A percentile compares a stretch with the other conserved stretches of the same genome.
Conservation (phyloP, 176 grass and related monocot species). For the Alopecurus myosuroides region DNA sequence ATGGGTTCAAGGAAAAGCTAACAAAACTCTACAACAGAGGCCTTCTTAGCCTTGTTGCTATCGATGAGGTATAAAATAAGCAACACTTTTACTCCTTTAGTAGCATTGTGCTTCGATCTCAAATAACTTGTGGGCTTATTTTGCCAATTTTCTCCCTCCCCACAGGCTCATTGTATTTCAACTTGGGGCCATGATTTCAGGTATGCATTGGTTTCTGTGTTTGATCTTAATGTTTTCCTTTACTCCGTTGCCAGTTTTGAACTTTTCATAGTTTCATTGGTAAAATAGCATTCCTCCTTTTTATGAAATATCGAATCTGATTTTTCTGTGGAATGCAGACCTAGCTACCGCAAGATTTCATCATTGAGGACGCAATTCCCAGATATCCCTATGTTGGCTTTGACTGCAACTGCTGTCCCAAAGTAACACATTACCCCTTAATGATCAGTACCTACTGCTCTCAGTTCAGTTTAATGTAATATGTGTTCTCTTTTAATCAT, state of each 20-base stretch:
- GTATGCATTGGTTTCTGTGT: constrained; percentile 27
- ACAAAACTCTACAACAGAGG: constrained; percentile 83
- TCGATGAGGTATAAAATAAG: constrained; percentile 72
- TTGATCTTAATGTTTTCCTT: background rate
- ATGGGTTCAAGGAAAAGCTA: constrained; percentile 73
- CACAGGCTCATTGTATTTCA: constrained; percentile 96
- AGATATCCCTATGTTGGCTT: constrained; percentile 83
- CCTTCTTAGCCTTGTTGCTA: constrained; percentile 71
- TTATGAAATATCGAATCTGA: background rate
- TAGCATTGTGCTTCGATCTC: constrained; percentile 15
- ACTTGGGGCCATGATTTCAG: constrained; percentile 97
- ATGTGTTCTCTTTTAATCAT: background rate
- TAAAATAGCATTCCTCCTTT: background rate
- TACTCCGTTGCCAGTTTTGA: background rate
- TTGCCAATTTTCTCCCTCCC: constrained; percentile 10
- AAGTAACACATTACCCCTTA: constrained; percentile 47
- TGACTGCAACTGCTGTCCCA: constrained; percentile 85
- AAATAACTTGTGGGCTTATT: constrained; percentile 8
- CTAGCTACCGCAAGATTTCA: constrained; percentile 89
- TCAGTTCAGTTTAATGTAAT: background rate
- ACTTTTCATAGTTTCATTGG: constrained; percentile 9
- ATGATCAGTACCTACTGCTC: background rate
- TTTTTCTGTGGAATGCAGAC: constrained; percentile 57
- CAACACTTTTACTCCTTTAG: constrained; percentile 6
- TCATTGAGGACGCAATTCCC: constrained; percentile 86